These are phyloP conservation scores for Calonectria leucothoes DNA, from an alignment of 2,329 filamentous ascomycete genomes.

Conservation along the genomic window DNA sequence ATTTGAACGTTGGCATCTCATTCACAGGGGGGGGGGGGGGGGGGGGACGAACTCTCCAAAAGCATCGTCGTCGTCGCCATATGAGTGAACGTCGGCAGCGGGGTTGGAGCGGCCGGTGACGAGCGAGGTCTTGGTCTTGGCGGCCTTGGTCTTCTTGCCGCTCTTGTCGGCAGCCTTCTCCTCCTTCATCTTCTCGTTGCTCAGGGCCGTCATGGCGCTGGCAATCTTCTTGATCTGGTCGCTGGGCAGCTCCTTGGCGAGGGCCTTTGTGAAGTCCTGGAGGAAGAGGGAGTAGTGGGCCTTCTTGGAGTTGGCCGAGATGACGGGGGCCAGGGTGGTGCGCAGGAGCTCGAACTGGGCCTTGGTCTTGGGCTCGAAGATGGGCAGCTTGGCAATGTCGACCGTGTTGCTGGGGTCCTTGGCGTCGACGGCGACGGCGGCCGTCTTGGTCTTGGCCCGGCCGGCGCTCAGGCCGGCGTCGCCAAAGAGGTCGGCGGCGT, in stretches of 20 bases:
- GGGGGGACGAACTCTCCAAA: constrained; percentile 82
- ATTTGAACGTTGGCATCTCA: background rate
- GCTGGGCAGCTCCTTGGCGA: constrained; percentile 87
- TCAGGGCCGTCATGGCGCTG: constrained; percentile 85
- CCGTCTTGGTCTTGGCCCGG: constrained; percentile 75
- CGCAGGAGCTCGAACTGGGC: constrained; percentile 85
- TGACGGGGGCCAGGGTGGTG: constrained; percentile 81
- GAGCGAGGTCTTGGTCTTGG: constrained; percentile 92
- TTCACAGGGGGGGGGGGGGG: background rate
- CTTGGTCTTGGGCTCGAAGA: constrained; percentile 93
- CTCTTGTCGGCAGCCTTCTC: constrained; percentile 95
- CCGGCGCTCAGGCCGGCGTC: constrained; percentile 74
- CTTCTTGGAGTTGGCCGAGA: constrained; percentile 83
- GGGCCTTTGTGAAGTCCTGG: constrained; percentile 89
- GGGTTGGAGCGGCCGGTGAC: constrained; percentile 71
- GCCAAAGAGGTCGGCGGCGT: constrained; percentile 92
- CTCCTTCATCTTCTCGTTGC: constrained; percentile 99
- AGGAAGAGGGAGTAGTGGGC: constrained; percentile 91
- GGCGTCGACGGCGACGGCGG: constrained; percentile 75
- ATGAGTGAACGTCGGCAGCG: constrained; percentile 76
- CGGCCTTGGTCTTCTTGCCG: constrained; percentile 96
- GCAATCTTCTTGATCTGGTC: constrained; percentile 97
- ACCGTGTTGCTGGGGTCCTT: constrained; percentile 82
- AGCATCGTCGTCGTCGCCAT: constrained; percentile 78
- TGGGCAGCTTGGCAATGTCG: constrained; percentile 81